These are phyloP conservation scores for Pulicaria dysenterica DNA, from an alignment of 129 eudicot species.

Conservation along the genomic window DNA sequence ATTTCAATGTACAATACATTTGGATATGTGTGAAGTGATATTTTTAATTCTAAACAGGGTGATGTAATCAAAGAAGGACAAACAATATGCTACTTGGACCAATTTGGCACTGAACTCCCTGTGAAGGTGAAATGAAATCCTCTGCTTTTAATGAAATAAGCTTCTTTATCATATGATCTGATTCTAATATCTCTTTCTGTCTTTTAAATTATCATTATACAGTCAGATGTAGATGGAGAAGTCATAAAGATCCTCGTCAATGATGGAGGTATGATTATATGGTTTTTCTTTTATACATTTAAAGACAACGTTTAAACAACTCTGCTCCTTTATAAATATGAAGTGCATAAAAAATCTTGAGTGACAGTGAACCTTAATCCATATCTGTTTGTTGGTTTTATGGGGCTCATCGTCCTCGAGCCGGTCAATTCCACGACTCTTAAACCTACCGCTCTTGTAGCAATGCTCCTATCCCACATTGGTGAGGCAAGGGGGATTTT, in stretches of 20 bases:
- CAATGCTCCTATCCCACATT: no score
- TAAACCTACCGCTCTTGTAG: no score
- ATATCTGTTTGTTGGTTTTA: no score
- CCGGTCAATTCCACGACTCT: no score
- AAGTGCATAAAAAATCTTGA: slow-evolving; percentile 5
- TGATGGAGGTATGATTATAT: slow-evolving; percentile 62
- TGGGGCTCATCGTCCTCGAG: no score
- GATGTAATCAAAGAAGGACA: slow-evolving; percentile 70
- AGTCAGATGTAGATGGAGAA: slow-evolving; percentile 81
- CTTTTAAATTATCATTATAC: slow-evolving; percentile 28
- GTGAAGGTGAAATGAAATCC: slow-evolving; percentile 47
- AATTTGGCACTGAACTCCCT: slow-evolving; percentile 61
- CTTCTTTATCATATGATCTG: neutral
- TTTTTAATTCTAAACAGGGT: slow-evolving; percentile 45
- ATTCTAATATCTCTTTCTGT: slow-evolving; percentile 6
- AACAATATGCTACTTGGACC: slow-evolving; percentile 69
- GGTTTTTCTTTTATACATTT: neutral
- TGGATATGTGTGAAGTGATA: slow-evolving; percentile 11
- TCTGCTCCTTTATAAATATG: no score
- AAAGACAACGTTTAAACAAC: neutral
- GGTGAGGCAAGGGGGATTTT: no score
- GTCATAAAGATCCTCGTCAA: slow-evolving; percentile 61
- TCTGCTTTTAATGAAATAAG: neutral
- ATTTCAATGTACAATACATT: neutral
- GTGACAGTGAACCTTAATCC: neutral